Conservation (phyloP, 176 grass and related monocot species). For the Carex kokanica region DNA sequence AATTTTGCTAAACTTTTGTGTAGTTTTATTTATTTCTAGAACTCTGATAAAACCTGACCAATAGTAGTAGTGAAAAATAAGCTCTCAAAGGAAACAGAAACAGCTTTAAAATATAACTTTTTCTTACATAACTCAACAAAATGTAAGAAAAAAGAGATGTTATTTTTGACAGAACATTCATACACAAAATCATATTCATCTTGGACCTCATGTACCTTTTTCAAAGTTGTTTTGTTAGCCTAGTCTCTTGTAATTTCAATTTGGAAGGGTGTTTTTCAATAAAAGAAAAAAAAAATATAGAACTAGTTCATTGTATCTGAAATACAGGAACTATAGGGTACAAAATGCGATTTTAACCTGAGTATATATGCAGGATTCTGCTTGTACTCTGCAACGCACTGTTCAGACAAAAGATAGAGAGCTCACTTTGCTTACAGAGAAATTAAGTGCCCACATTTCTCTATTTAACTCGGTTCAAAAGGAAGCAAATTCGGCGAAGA, state of each 20-base stretch:
- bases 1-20: conserved; percentile 10
- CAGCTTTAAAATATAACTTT: not conserved
- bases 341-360: conserved; percentile 2
- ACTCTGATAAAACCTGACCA: not conserved
- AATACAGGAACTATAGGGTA: conserved; percentile 32
- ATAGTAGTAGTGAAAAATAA: not conserved
- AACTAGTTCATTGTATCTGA: conserved; percentile 2
- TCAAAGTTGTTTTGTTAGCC: not conserved
- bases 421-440: conserved; percentile 63
- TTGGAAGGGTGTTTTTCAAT: not conserved
- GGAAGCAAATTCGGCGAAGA: conserved; percentile 50
- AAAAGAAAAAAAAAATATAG: not conserved
- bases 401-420: conserved; percentile 74
- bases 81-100: not conserved
- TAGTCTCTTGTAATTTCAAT: not conserved
- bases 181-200: not conserved
- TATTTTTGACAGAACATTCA: not conserved
- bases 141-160: not conserved
- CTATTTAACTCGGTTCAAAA: conserved; percentile 70
- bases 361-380: conserved; percentile 64
- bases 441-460: conserved; percentile 56
- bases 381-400: conserved; percentile 63
- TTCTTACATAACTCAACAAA: not conserved
- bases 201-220: not conserved
- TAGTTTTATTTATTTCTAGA: not conserved